Conservation (phyloP, 2,329 filamentous ascomycete genomes). For the Verticillium longisporum region DNA sequence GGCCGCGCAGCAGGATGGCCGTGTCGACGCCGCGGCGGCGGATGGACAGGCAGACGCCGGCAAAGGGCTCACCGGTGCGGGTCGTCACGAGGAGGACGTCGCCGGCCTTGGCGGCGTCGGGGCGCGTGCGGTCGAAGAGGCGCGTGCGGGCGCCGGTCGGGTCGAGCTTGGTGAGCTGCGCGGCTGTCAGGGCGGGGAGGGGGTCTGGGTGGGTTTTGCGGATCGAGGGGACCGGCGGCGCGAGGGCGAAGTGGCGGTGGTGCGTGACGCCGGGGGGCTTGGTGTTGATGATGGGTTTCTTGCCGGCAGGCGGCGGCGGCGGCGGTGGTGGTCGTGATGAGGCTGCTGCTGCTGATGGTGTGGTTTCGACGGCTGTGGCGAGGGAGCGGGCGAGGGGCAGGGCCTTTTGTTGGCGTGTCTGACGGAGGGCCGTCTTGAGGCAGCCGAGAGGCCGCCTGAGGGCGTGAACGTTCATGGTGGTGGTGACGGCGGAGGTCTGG, state of each 20-base stretch:
- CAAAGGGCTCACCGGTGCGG: slow-evolving; percentile 75
- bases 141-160: slow-evolving; percentile 74
- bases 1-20: slow-evolving; percentile 76
- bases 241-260: slow-evolving; percentile 15
- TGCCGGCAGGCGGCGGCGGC: slow-evolving; percentile 16
- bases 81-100: slow-evolving; percentile 89
- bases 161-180: slow-evolving; percentile 71
- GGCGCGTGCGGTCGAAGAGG: slow-evolving; percentile 72
- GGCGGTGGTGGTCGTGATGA: slow-evolving; percentile 16
- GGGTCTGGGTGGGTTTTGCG: slow-evolving; percentile 56
- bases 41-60: slow-evolving; percentile 82
- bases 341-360: slow-evolving; percentile 13
- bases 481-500: neutral
- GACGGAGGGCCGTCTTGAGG: slow-evolving; percentile 59
- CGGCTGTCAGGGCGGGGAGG: slow-evolving; percentile 56
- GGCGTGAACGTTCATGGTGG: slow-evolving; percentile 53
- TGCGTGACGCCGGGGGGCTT: slow-evolving; percentile 1
- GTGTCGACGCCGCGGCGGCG: slow-evolving; percentile 84
- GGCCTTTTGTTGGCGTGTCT: slow-evolving; percentile 43
- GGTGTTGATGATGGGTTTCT: slow-evolving; percentile 20
- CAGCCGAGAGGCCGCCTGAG: slow-evolving; percentile 62
- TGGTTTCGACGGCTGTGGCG: slow-evolving; percentile 27
- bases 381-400: slow-evolving; percentile 25
- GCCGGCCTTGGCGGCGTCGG: slow-evolving; percentile 73
- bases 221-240: slow-evolving; percentile 47